A percentile compares a stretch with the other conserved stretches of the same genome.
Evolutionary conservation across 2,329 filamentous ascomycete species (phyloP).

Genomic region (Ceratocystis cubensis): DNA sequence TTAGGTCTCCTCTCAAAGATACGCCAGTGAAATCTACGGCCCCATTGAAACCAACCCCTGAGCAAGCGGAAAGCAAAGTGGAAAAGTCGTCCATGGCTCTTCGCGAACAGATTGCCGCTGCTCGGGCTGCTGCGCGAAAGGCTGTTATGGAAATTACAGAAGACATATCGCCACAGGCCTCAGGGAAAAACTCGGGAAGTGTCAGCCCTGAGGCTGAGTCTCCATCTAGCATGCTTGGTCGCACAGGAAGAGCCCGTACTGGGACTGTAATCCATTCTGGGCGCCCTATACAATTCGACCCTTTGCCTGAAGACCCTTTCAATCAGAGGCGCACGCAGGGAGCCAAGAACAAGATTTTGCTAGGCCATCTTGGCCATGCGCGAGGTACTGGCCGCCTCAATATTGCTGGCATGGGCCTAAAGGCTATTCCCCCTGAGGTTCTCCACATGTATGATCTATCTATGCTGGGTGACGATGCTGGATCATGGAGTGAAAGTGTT

Average conservation of each 20-base stretch:
- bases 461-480: slow-evolving; percentile 46
- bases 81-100: slow-evolving; percentile 66
- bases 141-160: slow-evolving; percentile 30
- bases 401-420: slow-evolving; percentile 71
- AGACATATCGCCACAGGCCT: slow-evolving; percentile 10
- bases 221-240: slow-evolving; percentile 33
- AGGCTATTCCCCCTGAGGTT: slow-evolving; percentile 68
- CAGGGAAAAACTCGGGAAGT: not conserved
- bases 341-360: slow-evolving; percentile 53
- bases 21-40: slow-evolving; percentile 5
- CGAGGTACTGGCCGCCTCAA: slow-evolving; percentile 72
- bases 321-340: slow-evolving; percentile 49
- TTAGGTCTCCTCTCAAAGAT: slow-evolving; percentile 17
- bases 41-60: slow-evolving; percentile 12
- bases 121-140: slow-evolving; percentile 66
- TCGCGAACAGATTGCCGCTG: slow-evolving; percentile 83
- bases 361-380: slow-evolving; percentile 59
- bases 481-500: slow-evolving; percentile 82
- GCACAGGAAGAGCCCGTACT: slow-evolving; percentile 17
- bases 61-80: slow-evolving; percentile 22
- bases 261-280: slow-evolving; percentile 19
- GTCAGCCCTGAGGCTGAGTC: not conserved
- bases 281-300: not conserved
- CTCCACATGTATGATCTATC: slow-evolving; percentile 83
- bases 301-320: slow-evolving; percentile 48